phyloP scores from a whole-genome alignment of 1,284 basidiomycete genomes.

The Marasmius sp. region DNA sequence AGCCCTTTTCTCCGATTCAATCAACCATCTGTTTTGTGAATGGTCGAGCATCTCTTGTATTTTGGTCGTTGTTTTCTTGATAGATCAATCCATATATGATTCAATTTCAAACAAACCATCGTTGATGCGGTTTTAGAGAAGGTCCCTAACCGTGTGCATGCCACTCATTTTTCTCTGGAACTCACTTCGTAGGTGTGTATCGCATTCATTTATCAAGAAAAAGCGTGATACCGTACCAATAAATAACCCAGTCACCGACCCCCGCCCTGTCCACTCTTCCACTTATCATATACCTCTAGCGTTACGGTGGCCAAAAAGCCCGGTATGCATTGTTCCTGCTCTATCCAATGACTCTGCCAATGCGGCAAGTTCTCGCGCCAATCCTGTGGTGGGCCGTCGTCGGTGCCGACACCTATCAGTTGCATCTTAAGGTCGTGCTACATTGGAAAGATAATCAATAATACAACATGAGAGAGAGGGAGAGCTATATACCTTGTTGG shows the following conservation, averaged over 20 bases:
- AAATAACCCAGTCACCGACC: neutral
- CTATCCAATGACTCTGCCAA: constrained; percentile 73
- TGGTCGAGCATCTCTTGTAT: too few species aligned
- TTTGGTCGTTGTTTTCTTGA: too few species aligned
- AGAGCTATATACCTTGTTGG: constrained; percentile 26
- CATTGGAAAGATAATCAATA: neutral
- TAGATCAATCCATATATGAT: too few species aligned
- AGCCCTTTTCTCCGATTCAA: too few species aligned
- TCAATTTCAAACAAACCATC: too few species aligned
- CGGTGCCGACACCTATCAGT: constrained; percentile 54
- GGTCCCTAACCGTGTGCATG: too few species aligned
- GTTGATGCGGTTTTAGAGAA: too few species aligned
- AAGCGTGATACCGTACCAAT: neutral
- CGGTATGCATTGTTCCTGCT: constrained; percentile 69
- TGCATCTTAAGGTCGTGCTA: constrained; percentile 48
- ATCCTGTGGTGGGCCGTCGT: constrained; percentile 69
- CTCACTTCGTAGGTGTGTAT: neutral
- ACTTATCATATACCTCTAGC: constrained; percentile 68
- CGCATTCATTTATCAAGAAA: neutral
- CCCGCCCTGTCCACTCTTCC: constrained; percentile 33
- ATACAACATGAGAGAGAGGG: neutral
- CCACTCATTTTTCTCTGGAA: too few species aligned
- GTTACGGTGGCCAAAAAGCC: constrained; percentile 77
- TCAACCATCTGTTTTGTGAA: too few species aligned
- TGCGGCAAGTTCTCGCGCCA: constrained; percentile 39